These are phyloP conservation scores for Viridothelium virens DNA, from an alignment of 495 filamentous ascomycete species.

Conservation along the genomic window DNA sequence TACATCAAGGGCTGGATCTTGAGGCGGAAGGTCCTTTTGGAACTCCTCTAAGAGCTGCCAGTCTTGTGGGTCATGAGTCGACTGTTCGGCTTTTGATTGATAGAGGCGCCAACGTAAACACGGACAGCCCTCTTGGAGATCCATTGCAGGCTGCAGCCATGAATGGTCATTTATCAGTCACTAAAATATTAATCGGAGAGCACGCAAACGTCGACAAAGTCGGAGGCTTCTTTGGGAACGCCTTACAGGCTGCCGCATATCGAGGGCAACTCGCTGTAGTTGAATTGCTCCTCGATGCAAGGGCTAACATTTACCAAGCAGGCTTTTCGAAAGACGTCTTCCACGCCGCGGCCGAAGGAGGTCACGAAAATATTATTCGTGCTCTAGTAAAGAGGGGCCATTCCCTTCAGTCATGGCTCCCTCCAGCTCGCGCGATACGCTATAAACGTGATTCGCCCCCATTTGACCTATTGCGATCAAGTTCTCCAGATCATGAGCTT, in stretches of 20 bases:
- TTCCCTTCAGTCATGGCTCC: not conserved
- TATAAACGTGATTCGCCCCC: not conserved
- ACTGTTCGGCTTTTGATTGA: constrained; percentile 12
- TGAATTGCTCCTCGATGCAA: constrained; percentile 22
- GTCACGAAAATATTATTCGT: not conserved
- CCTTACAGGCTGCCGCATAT: constrained; percentile 17
- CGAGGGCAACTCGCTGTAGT: constrained; percentile 20
- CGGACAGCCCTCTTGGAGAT: not conserved
- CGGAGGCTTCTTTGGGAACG: constrained; percentile 14
- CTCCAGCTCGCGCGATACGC: not conserved
- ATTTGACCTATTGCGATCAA: not conserved
- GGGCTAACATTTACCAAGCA: constrained; percentile 19
- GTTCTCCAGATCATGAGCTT: not conserved
- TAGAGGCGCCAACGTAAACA: constrained; percentile 18
- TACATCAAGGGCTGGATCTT: not conserved
- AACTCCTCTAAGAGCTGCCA: not conserved
- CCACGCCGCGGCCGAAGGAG: not conserved
- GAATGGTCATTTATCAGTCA: not conserved
- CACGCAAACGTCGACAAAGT: constrained; percentile 15
- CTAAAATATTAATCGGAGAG: constrained; percentile 11
- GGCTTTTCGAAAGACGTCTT: constrained; percentile 12
- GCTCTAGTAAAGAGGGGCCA: not conserved
- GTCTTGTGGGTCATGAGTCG: not conserved
- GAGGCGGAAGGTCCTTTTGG: constrained; percentile 4
- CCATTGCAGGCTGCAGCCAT: constrained; percentile 16